These are phyloP conservation scores for Populus hybrid DNA, from an alignment of 441 rosid species.

Conservation along the genomic window DNA sequence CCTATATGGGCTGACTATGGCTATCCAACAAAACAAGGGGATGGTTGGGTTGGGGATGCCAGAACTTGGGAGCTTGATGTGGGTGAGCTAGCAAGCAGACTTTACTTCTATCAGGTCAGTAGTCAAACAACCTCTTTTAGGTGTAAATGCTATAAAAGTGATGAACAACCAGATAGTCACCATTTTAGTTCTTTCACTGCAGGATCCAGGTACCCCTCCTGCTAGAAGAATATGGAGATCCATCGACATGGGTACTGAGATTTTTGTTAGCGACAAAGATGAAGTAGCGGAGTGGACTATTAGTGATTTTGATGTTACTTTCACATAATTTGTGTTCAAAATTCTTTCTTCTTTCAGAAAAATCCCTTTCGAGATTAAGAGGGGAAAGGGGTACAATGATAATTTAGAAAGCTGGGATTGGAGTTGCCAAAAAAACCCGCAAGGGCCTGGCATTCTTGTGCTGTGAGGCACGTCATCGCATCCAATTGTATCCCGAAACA, in stretches of 20 bases:
- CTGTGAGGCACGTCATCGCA: not conserved
- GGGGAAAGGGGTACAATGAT: not conserved
- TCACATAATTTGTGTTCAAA: slow-evolving; percentile 24
- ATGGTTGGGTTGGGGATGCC: slow-evolving; percentile 83
- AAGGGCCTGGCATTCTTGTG: slow-evolving; percentile 19
- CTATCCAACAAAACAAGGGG: slow-evolving; percentile 67
- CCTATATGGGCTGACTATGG: slow-evolving; percentile 82
- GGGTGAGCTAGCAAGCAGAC: slow-evolving; percentile 67
- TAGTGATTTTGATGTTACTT: slow-evolving; percentile 55
- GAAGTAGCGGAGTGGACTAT: slow-evolving; percentile 73
- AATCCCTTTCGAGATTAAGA: not conserved
- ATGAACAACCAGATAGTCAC: slow-evolving; percentile 43
- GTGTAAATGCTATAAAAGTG: slow-evolving; percentile 41
- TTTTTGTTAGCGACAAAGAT: slow-evolving; percentile 59
- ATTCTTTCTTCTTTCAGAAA: not conserved
- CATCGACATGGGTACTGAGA: slow-evolving; percentile 75
- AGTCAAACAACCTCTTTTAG: slow-evolving; percentile 46
- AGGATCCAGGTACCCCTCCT: slow-evolving; percentile 70
- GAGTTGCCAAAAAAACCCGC: slow-evolving; percentile 18
- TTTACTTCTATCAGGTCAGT: slow-evolving; percentile 77
- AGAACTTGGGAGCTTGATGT: slow-evolving; percentile 78
- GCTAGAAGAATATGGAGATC: slow-evolving; percentile 72
- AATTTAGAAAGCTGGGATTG: slow-evolving; percentile 10
- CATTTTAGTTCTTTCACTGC: slow-evolving; percentile 30
- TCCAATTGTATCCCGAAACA: not conserved